Evolutionary conservation across 805 yeast genomes (phyloP).

Genomic region (Tetrapisispora fleetii): DNA sequence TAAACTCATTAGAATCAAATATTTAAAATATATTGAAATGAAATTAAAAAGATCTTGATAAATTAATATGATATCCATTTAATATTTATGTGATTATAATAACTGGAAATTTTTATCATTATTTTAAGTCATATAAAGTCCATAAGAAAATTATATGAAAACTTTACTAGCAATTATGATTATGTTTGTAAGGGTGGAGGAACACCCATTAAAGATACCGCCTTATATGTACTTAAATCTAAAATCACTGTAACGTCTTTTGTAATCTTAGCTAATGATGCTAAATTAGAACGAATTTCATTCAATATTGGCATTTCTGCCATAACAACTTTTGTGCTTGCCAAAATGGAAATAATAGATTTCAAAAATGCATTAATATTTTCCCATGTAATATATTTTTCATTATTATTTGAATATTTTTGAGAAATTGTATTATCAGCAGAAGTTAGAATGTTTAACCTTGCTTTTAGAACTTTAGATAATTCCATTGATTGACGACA

Average conservation of each 20-base stretch:
- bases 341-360: constrained; percentile 73
- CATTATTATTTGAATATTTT: constrained; percentile 36
- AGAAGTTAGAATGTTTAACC: constrained; percentile 40
- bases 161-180: background rate
- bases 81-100: too few species aligned
- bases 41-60: too few species aligned
- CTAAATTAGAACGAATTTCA: constrained; percentile 70
- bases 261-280: constrained; percentile 75
- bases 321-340: constrained; percentile 74
- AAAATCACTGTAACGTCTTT: constrained; percentile 85
- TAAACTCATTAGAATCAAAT: too few species aligned
- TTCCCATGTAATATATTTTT: constrained; percentile 69
- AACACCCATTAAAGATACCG: constrained; percentile 16
- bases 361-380: constrained; percentile 74
- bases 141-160: too few species aligned
- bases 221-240: constrained; percentile 51
- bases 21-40: too few species aligned
- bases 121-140: too few species aligned
- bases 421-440: constrained; percentile 11
- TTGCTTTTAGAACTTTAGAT: constrained; percentile 52
- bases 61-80: too few species aligned
- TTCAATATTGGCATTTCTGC: constrained; percentile 69
- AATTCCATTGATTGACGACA: constrained; percentile 78
- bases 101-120: too few species aligned
- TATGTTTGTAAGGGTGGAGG: constrained; percentile 4